These are phyloP conservation scores for Cymbopogon citratus DNA, from an alignment of 176 grass and related monocot species.

Conservation along the genomic window DNA sequence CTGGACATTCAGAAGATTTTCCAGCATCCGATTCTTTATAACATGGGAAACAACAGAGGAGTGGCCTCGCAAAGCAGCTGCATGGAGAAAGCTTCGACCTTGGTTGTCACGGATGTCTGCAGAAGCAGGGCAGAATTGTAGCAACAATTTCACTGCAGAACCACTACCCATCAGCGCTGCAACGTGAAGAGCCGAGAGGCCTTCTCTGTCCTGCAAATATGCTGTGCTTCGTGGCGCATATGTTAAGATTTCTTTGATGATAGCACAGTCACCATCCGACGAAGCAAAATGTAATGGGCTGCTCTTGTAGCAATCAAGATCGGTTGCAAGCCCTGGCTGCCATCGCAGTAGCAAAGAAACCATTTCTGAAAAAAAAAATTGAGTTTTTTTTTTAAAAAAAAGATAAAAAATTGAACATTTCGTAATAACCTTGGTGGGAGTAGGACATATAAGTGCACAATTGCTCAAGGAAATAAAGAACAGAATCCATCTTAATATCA, in stretches of 20 bases:
- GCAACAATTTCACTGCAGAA: not conserved
- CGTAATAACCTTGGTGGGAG: no score
- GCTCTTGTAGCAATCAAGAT: constrained; percentile 8
- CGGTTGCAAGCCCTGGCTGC: constrained; percentile 2
- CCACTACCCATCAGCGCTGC: constrained; percentile 28
- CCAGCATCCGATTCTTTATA: not conserved
- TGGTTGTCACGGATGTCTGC: constrained; percentile 23
- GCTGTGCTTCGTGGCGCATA: not conserved
- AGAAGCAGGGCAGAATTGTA: constrained; percentile 22
- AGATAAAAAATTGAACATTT: no score
- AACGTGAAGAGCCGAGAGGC: constrained; percentile 31
- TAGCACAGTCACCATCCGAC: constrained; percentile 26
- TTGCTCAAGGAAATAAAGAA: not conserved
- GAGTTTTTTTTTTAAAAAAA: no score
- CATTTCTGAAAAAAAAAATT: constrained; percentile 16
- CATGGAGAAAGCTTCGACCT: constrained; percentile 45
- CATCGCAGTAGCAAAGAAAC: constrained; percentile 34
- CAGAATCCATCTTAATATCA: not conserved
- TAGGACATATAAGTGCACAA: no score
- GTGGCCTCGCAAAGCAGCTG: constrained; percentile 8
- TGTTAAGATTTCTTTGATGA: constrained; percentile 12
- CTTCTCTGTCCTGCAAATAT: constrained; percentile 28
- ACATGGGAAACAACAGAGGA: not conserved
- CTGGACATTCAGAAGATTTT: constrained; percentile 28
- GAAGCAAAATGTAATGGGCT: constrained; percentile 32